Percentiles rank a stretch among this genome's conserved stretches.
These are phyloP conservation scores for Betula pendula DNA, from an alignment of 306 rosid species.

Conservation along the genomic window DNA sequence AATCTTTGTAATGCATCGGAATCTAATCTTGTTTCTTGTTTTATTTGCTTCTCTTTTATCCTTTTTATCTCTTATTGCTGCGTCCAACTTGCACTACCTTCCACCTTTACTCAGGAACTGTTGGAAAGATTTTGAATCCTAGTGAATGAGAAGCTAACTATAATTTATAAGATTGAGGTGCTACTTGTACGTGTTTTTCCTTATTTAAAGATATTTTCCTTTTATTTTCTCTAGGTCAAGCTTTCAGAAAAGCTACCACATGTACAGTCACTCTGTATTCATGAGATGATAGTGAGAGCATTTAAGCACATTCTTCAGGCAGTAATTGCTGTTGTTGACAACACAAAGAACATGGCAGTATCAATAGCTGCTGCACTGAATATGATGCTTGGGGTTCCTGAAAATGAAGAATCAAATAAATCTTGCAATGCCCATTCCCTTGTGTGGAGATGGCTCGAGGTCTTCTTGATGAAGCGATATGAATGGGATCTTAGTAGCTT, in stretches of 20 bases:
- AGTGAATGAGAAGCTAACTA: neutral
- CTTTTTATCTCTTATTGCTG: constrained; percentile 12
- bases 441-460: constrained; percentile 86
- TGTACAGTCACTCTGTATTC: constrained; percentile 94
- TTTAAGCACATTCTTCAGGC: constrained; percentile 95
- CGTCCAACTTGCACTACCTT: neutral
- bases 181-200: constrained; percentile 17
- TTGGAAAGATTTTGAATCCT: neutral
- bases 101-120: neutral
- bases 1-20: neutral
- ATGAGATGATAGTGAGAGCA: constrained; percentile 98
- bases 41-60: constrained; percentile 21
- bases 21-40: constrained; percentile 13
- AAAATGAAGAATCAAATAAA: constrained; percentile 50
- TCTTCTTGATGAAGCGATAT: constrained; percentile 76
- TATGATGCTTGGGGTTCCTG: constrained; percentile 79
- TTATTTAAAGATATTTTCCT: constrained; percentile 20
- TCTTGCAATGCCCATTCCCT: constrained; percentile 58
- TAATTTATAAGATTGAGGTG: constrained; percentile 18
- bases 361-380: constrained; percentile 83
- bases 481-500: constrained; percentile 77
- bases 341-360: constrained; percentile 66
- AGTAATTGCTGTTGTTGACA: constrained; percentile 70
- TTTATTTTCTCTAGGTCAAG: constrained; percentile 70
- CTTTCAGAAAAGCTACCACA: constrained; percentile 94